These are phyloP conservation scores for Candida railenensis DNA, from an alignment of 805 yeast species.

Conservation along the genomic window DNA sequence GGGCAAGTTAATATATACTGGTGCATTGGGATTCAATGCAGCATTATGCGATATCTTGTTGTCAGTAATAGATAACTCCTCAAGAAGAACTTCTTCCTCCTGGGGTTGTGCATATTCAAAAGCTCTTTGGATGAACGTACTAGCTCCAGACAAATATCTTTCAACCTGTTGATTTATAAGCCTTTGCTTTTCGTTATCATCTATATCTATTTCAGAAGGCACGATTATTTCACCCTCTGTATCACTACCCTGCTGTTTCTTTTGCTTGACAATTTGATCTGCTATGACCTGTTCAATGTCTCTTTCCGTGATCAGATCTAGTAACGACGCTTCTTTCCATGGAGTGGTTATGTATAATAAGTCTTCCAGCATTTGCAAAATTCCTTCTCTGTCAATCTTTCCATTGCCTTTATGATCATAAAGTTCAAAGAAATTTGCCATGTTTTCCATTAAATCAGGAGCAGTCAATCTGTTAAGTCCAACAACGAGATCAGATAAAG, in stretches of 20 bases:
- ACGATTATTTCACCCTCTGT: slow-evolving; percentile 31
- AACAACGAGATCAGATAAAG: slow-evolving; percentile 64
- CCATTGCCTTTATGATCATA: slow-evolving; percentile 65
- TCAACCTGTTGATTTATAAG: slow-evolving; percentile 68
- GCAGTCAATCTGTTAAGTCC: slow-evolving; percentile 74
- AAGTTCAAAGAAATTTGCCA: slow-evolving; percentile 75
- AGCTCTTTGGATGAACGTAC: slow-evolving; percentile 80
- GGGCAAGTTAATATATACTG: slow-evolving; percentile 72
- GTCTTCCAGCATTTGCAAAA: slow-evolving; percentile 85
- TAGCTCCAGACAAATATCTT: slow-evolving; percentile 82
- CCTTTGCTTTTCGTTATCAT: slow-evolving; percentile 48
- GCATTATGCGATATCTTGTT: slow-evolving; percentile 59
- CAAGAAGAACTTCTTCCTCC: slow-evolving; percentile 40
- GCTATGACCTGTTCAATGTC: slow-evolving; percentile 69
- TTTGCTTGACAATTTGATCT: slow-evolving; percentile 50
- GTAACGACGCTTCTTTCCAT: slow-evolving; percentile 69
- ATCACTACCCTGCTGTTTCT: slow-evolving; percentile 17
- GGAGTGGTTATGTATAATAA: slow-evolving; percentile 78
- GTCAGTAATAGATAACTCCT: slow-evolving; percentile 34
- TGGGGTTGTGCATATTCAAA: slow-evolving; percentile 86
- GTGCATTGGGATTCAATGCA: slow-evolving; percentile 79
- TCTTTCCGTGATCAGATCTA: slow-evolving; percentile 63
- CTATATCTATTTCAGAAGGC: slow-evolving; percentile 57
- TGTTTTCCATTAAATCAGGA: slow-evolving; percentile 72
- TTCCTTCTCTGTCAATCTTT: slow-evolving; percentile 71